phyloP scores from a whole-genome alignment of 371 early-diverging fungal genomes.

The Parasitella parasitica region DNA sequence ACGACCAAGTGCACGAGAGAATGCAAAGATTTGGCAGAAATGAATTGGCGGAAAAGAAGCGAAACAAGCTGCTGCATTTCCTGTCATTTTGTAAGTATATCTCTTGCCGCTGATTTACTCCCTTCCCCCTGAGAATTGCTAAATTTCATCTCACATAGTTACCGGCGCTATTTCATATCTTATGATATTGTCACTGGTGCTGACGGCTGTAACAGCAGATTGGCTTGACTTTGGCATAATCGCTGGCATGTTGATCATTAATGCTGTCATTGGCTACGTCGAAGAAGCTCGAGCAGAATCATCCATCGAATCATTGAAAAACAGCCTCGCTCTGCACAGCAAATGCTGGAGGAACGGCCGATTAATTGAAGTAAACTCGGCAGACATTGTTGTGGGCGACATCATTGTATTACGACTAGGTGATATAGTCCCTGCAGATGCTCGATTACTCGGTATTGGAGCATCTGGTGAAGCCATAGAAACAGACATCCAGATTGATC shows the following conservation, averaged over 20 bases:
- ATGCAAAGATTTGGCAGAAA: constrained; percentile 64
- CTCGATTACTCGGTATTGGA: constrained; percentile 78
- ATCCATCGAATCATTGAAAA: constrained; percentile 84
- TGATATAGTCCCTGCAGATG: constrained; percentile 94
- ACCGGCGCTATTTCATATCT: constrained; percentile 89
- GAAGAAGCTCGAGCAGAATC: constrained; percentile 90
- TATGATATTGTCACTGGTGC: constrained; percentile 77
- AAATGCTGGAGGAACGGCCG: constrained; percentile 77
- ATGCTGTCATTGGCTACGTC: constrained; percentile 86
- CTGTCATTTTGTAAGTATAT: constrained; percentile 69
- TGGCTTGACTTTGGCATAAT: constrained; percentile 91
- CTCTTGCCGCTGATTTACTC: not conserved
- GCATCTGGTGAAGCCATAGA: constrained; percentile 77
- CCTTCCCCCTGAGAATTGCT: not conserved
- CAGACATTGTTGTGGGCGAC: constrained; percentile 83
- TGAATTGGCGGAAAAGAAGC: constrained; percentile 76
- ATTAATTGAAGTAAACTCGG: constrained; percentile 76
- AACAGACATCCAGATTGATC: constrained; percentile 84
- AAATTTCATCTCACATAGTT: constrained; percentile 24
- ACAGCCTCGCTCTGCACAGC: constrained; percentile 82
- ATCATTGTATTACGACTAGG: constrained; percentile 87
- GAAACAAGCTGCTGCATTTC: constrained; percentile 83
- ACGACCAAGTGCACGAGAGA: constrained; percentile 59
- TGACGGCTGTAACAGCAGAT: constrained; percentile 72
- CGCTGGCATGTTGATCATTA: constrained; percentile 75